Evolutionary conservation across 768 basidiomycete species (phyloP).

Genomic region (Cystobasidium tubakii): DNA sequence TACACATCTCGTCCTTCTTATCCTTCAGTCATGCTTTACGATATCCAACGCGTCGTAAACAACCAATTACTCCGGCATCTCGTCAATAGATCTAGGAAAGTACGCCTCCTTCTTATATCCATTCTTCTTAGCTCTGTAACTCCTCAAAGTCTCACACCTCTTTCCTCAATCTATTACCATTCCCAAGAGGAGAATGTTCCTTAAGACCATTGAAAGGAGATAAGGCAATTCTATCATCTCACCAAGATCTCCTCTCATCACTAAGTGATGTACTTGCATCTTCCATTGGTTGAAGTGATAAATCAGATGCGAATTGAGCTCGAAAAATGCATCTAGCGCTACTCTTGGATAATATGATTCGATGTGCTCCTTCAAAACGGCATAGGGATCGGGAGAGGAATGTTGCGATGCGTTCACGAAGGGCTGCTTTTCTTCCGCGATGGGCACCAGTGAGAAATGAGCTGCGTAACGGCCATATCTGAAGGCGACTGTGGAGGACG

Average conservation of each 20-base stretch:
- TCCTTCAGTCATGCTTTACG: too few species aligned
- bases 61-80: slow-evolving; percentile 39
- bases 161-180: slow-evolving; percentile 33
- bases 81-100: slow-evolving; percentile 30
- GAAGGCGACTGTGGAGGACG: slow-evolving; percentile 27
- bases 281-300: slow-evolving; percentile 26
- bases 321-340: slow-evolving; percentile 19
- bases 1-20: too few species aligned
- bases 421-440: slow-evolving; percentile 1
- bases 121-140: slow-evolving; percentile 21
- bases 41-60: too few species aligned
- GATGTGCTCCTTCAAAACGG: slow-evolving; percentile 11
- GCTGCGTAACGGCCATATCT: slow-evolving; percentile 32
- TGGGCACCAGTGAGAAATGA: slow-evolving; percentile 33
- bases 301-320: slow-evolving; percentile 35
- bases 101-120: slow-evolving; percentile 9
- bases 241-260: slow-evolving; percentile 27
- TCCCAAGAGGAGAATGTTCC: slow-evolving; percentile 33
- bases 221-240: slow-evolving; percentile 37
- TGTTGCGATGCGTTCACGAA: slow-evolving; percentile 7
- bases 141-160: background rate
- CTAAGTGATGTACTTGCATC: slow-evolving; percentile 24
- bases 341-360: background rate
- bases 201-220: slow-evolving; percentile 36
- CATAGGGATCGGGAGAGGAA: slow-evolving; percentile 21